Evolutionary conservation across 2,329 filamentous ascomycete genomes (phyloP), one percentile per base, ranked within the genome.

Genomic region (Podosphaera aphanis): DNA sequence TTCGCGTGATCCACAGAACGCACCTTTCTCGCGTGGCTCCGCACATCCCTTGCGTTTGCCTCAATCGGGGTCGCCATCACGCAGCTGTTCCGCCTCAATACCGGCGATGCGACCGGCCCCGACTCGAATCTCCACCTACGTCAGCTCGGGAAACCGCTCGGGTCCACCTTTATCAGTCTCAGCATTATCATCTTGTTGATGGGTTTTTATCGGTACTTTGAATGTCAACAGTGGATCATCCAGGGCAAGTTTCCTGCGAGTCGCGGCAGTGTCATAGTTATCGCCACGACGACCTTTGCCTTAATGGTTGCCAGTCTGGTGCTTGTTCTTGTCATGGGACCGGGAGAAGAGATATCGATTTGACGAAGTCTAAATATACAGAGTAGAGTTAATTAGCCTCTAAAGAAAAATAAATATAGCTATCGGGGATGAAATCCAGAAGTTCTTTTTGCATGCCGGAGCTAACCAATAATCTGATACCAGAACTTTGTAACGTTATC

Each of bases 1-100:
- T n/a, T n/a, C n/a, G n/a, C n/a, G n/a, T n/a, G n/a, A n/a, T n/a
- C n/a, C n/a, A 43, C 52, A 85, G 83, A 90, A 62, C 72, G 83
- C 18, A 90, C 83, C 0, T 90, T 88, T 61, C 72, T 90, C 27
- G 83, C 83, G 46, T 90, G 83, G 83, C 69, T 90, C 38, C 73
- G 83, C 45, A 90, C 83, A 2, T 85, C 79, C 2, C 70, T 90
- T 31, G 76, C 79, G 20, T 90, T 90, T 56, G 80, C 82, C 10
- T 80, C 73, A 29, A 88, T 90, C 52, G 83, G 83, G 47, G 81
- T 90, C 49, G 83, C 81, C 38, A 72, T 90, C 36, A 88, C 83
- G 1, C 83, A 90, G 60, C 73, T 90, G 42, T 88, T 90, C 64
- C 78, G 83, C 21, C 74, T 90, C 47, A 86, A 86, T 64, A 80